Base-by-base conservation (phyloP, 2,329 filamentous ascomycete genomes). In the Pestalotiopsis sp. region DNA sequence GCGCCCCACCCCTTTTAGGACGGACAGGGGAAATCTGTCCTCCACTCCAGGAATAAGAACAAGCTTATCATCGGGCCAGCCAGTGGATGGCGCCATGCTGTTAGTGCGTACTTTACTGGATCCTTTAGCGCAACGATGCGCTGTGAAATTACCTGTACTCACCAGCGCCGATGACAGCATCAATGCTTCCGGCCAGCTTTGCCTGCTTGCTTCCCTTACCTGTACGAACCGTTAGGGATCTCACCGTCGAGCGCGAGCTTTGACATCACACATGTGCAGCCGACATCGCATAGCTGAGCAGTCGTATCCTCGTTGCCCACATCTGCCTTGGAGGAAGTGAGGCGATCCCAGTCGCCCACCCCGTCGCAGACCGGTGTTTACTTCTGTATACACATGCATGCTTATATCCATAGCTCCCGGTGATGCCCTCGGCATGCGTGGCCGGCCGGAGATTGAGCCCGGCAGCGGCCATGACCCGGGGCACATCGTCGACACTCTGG, bases 341-440 rank as follows among this genome's bases (percentile, higher is more conserved):
- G 69, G 67, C 39, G 64, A 58, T 66, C 67, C 64, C 45, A 20
- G n/a, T 58, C 52, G 25, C 23, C 65, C 65, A 66, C 59, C 56
- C 65, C 65, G 70, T 68, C 60, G 57, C 68, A 64, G 31, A 66
- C 66, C 64, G 58, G 69, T 58, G 14, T 68, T 62, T 67, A 72
- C 14, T 36, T 36, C 56, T 66, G 41, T 65, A 65, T 71, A 71
- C 78, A 77, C 75, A 81, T 81, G 79, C 76, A 70, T 78, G 74
- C 74, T 74, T 73, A 68, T 69, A 69, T 62, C 68, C 68, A 74
- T 71, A 69, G 73, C 76, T 80, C 73, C 76, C 77, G 80, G 80
- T 81, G 76, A 82, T 80, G 79, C 79, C 77, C 77, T 80, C 78
- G 78, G 77, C 75, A 74, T 79, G 77, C 78, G 77, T 77, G 77